Base-by-base conservation (phyloP, 2,329 filamentous ascomycete species). In the Colletotrichum nymphaeae region DNA sequence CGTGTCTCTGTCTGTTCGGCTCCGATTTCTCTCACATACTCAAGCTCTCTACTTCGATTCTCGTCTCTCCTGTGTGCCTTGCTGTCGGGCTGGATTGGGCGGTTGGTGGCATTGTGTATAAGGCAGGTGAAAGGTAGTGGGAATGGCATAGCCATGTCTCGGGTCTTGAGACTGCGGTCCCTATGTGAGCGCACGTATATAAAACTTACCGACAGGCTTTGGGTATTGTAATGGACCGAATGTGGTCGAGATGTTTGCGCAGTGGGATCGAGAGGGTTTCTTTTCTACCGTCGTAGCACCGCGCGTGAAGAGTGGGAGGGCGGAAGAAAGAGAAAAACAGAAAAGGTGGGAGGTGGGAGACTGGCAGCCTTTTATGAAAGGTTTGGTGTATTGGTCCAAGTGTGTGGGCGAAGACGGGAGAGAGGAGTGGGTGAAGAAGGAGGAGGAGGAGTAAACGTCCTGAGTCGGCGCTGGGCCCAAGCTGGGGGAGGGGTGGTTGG, bases 191-290 rank as follows among this genome's bases (percentile, higher is more conserved):
- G 32, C 14, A 62, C 32, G 55, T 52, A 49, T 14, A 55, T 55
- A 63, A 49, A 9, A 74, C 72, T 74, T 74, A 74, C 72, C 68
- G 63, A 59, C 57, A 56, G 67, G 52, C 58, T 42, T 58, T 57
- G 60, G 37, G 62, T 66, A 66, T 58, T 56, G 53, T 53, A 35
- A 30, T 26, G 49, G 71, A 73, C 71, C 67, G 22, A 60, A 30
- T 56, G 14, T 56, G 69, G 63, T 68, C 63, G 9, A 59, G 30
- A 26, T 74, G 37, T 52, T 58, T 72, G 68, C 69, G 69, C 72
- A 72, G 71, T 74, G 69, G 72, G 35, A 72, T 74, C 72, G 72
- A 74, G 72, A 74, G 72, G 69, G 68, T 63, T 72, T 67, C 57
- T 72, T 68, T 72, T 58, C 68, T 74, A 72, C 72, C 72, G 72